Conservation (phyloP, 2,329 filamentous ascomycete species). For the Thielaviopsis musarum region DNA sequence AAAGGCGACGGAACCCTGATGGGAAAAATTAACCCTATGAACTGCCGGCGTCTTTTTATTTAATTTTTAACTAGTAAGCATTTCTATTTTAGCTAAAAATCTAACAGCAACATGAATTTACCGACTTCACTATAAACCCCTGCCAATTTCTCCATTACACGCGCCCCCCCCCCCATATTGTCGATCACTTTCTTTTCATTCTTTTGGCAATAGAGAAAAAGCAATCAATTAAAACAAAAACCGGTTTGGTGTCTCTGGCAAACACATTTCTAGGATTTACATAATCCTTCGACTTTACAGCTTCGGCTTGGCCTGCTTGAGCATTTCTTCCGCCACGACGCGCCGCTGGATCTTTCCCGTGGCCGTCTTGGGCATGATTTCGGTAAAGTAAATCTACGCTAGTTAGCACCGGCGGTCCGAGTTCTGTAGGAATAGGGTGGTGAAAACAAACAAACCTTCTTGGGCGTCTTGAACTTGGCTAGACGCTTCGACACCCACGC, state of each 20-base stretch:
- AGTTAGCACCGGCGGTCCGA: neutral
- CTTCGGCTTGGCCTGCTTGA: constrained; percentile 50
- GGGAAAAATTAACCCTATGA: neutral
- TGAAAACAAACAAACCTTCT: constrained; percentile 40
- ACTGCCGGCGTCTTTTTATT: too few relatives aligned
- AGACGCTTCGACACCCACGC: constrained; percentile 51
- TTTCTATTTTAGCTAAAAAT: too few relatives aligned
- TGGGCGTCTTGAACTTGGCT: constrained; percentile 74
- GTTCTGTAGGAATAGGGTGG: neutral
- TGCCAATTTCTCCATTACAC: too few relatives aligned
- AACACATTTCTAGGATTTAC: neutral
- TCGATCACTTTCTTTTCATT: too few relatives aligned
- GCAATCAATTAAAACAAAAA: neutral
- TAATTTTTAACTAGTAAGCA: too few relatives aligned
- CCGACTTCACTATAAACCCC: too few relatives aligned
- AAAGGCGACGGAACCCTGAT: neutral
- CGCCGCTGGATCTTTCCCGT: constrained; percentile 77
- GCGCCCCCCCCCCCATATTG: too few relatives aligned
- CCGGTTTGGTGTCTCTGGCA: neutral
- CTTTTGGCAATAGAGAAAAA: too few relatives aligned
- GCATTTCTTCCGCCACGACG: constrained; percentile 74
- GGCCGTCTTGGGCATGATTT: constrained; percentile 80
- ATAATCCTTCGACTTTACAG: constrained; percentile 22
- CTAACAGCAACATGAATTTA: too few relatives aligned
- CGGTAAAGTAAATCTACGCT: constrained; percentile 56